Conservation (phyloP, 2,329 filamentous ascomycete genomes). For the Exophiala calicioides region DNA sequence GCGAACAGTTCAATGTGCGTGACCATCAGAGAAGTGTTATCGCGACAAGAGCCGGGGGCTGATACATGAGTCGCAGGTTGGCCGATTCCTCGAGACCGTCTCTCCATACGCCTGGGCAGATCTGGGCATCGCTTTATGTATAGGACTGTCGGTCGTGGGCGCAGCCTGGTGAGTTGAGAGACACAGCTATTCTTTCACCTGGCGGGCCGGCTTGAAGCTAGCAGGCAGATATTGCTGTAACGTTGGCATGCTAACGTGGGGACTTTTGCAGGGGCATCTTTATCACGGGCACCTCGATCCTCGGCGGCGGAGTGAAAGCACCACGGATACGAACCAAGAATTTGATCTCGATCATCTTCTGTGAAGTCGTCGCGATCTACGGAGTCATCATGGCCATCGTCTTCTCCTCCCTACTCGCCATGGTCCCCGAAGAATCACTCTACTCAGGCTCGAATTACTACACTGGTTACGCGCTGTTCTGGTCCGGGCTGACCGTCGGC, state of each 20-base stretch:
- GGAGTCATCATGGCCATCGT: slow-evolving; percentile 99
- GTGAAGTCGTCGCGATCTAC: slow-evolving; percentile 99
- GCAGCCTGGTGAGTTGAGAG: slow-evolving; percentile 78
- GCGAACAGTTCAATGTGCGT: slow-evolving; percentile 89
- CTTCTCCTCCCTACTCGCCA: slow-evolving; percentile 79
- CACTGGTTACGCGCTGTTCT: slow-evolving; percentile 93
- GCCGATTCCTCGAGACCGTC: slow-evolving; percentile 88
- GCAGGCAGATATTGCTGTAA: no score
- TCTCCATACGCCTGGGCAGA: slow-evolving; percentile 94
- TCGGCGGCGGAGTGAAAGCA: slow-evolving; percentile 93
- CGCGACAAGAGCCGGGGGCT: not conserved
- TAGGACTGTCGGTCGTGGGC: slow-evolving; percentile 92
- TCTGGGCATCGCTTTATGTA: slow-evolving; percentile 88
- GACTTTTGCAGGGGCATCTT: slow-evolving; percentile 80
- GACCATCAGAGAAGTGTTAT: not conserved
- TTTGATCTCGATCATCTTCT: slow-evolving; percentile 99
- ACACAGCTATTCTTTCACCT: not conserved
- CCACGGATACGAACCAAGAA: slow-evolving; percentile 99
- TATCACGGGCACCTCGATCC: slow-evolving; percentile 95
- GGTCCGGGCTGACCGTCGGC: slow-evolving; percentile 91
- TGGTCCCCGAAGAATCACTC: slow-evolving; percentile 63
- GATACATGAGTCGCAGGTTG: slow-evolving; percentile 60
- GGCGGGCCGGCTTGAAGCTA: no score
- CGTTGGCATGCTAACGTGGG: slow-evolving; percentile 1
- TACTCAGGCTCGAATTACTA: slow-evolving; percentile 82